Evolutionary conservation across 2,329 filamentous ascomycete genomes (phyloP), one percentile per base, ranked within the genome.

Genomic region (Ceratocystis destructans): DNA sequence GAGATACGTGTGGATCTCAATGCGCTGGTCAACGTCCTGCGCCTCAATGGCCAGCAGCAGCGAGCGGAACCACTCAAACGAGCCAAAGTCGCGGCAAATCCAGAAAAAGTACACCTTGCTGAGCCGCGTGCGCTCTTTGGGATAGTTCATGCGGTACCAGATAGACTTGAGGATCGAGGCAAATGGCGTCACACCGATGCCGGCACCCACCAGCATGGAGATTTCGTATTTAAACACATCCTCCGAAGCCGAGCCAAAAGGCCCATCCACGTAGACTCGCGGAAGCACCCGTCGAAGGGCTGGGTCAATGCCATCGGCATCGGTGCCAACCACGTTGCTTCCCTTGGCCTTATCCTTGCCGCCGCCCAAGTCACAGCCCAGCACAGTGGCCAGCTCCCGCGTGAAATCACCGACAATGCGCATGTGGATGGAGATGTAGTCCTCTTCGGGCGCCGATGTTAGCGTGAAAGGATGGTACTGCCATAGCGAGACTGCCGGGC

Each of bases 21-120:
- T 94, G 69, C 87, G 83, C 75, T 90, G 85, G 72, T 90, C 87
- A 69, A 90, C 80, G 76, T 95, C 90, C 77, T 94, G 89, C 0
- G 88, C 87, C 77, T 94, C 90, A 71, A 95, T 93, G 65, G 90
- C 90, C 69, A 91, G 81, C 17, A 95, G 82, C 68, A 95, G 78
- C 31, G 88, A 92, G 62, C 89, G 83, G 81, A 94, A 94, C 90
- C 90, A 95, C 79, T 94, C 89, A 72, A 94, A 92, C 0, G 87
- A 90, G 44, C 87, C 89, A 72, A 93, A 93, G 75, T 94, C 89
- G 75, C 89, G 83, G 79, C 89, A 93, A 69, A 94, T 86, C 90
- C 90, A 94, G 82, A 94, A 91, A 79, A 94, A 94, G 79, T 94
- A 95, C 28, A 95, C 89, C 76, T 94, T 95, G 72, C 86, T 82